Percentiles rank a stretch among this genome's conserved stretches.
Conservation (phyloP, 306 rosid species). For the Cotoneaster glaucophyllus region DNA sequence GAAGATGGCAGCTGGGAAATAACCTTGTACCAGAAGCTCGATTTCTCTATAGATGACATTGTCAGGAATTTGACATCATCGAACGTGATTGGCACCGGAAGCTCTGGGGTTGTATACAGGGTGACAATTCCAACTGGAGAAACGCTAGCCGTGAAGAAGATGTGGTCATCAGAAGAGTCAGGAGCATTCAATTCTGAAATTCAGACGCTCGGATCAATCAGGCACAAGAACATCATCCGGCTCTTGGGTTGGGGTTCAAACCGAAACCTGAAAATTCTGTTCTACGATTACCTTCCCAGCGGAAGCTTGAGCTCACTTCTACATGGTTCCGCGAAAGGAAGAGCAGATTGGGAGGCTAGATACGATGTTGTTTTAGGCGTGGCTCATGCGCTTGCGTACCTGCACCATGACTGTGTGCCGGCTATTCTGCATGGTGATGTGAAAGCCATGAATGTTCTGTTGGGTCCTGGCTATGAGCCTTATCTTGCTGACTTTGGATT, state of each 20-base stretch:
- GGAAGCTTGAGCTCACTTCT: slow-evolving; percentile 82
- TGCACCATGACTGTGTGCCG: slow-evolving; percentile 88
- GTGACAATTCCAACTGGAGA: slow-evolving; percentile 47
- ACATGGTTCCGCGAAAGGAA: slow-evolving; percentile 55
- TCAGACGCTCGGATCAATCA: slow-evolving; percentile 42
- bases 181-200: slow-evolving; percentile 64
- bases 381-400: slow-evolving; percentile 72
- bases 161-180: slow-evolving; percentile 65
- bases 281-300: slow-evolving; percentile 71
- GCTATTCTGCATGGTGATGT: slow-evolving; percentile 83
- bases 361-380: slow-evolving; percentile 54
- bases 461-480: slow-evolving; percentile 62
- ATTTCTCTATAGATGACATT: slow-evolving; percentile 51
- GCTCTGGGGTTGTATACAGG: slow-evolving; percentile 77
- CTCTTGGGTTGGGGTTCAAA: slow-evolving; percentile 67
- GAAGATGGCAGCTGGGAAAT: slow-evolving; percentile 61
- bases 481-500: slow-evolving; percentile 72
- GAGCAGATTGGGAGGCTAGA: slow-evolving; percentile 72
- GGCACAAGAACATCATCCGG: slow-evolving; percentile 67
- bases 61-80: slow-evolving; percentile 52
- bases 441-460: slow-evolving; percentile 67
- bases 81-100: slow-evolving; percentile 73
- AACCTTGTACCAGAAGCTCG: slow-evolving; percentile 72
- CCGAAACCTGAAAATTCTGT: slow-evolving; percentile 51
- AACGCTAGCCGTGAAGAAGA: slow-evolving; percentile 66